A percentile compares a stretch with the other conserved stretches of the same genome.
These are phyloP conservation scores for Microsporum canis DNA, from an alignment of 2,329 filamentous ascomycete genomes.

Conservation along the genomic window DNA sequence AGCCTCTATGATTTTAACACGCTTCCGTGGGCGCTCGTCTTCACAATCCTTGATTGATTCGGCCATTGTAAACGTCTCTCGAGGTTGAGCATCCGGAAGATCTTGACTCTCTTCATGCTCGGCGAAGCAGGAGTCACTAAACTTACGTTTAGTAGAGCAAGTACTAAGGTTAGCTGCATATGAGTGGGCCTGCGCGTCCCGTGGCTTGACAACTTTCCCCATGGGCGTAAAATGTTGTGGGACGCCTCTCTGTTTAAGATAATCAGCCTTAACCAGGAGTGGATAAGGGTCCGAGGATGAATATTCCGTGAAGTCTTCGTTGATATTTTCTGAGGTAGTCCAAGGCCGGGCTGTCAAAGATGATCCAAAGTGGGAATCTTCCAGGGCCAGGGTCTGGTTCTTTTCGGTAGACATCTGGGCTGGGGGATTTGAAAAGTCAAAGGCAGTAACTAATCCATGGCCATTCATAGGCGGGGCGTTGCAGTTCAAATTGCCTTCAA, in stretches of 20 bases:
- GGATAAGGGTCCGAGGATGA: neutral
- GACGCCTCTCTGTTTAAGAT: no score
- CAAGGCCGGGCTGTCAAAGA: no score
- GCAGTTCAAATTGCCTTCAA: no score
- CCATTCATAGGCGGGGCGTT: no score
- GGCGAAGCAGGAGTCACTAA: neutral
- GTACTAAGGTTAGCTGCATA: neutral
- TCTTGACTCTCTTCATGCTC: neutral
- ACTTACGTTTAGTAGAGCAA: conserved; percentile 7
- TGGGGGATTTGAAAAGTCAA: no score
- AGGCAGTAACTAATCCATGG: no score
- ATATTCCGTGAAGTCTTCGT: neutral
- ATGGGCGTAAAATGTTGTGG: neutral
- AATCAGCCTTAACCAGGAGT: no score
- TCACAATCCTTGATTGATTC: conserved; percentile 6
- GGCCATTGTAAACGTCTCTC: neutral
- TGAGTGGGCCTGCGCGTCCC: neutral
- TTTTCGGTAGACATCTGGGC: no score
- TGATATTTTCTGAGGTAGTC: no score
- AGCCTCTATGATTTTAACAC: conserved; percentile 17
- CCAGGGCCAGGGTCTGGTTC: no score
- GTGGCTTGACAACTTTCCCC: neutral
- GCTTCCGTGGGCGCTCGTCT: conserved; percentile 17
- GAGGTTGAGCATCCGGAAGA: conserved; percentile 8
- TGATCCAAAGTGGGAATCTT: no score